These are phyloP conservation scores for Coffea canephora DNA, from an alignment of 257 asterid genomes.

Conservation along the genomic window DNA sequence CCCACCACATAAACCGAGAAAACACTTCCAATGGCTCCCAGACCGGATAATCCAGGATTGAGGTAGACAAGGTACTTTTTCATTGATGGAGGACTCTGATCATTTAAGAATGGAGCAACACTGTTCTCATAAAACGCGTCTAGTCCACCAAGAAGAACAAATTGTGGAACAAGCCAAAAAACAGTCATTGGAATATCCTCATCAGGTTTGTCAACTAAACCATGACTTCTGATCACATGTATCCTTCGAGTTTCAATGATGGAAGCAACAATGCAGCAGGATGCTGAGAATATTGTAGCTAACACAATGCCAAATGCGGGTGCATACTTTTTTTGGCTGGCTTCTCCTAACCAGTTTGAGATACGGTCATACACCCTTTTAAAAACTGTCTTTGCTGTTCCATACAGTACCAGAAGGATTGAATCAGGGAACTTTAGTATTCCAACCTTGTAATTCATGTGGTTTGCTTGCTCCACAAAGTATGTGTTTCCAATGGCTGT, in stretches of 20 bases:
- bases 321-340: background rate
- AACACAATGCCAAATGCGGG: constrained; percentile 43
- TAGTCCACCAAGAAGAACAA: constrained; percentile 40
- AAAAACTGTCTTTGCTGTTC: background rate
- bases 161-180: constrained; percentile 52
- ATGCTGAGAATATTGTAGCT: constrained; percentile 39
- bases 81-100: constrained; percentile 35
- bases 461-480: constrained; percentile 60
- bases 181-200: constrained; percentile 36
- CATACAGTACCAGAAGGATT: constrained; percentile 27
- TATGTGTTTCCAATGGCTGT: constrained; percentile 55
- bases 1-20: constrained; percentile 44
- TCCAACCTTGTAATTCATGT: constrained; percentile 51
- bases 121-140: constrained; percentile 36
- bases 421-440: constrained; percentile 44
- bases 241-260: constrained; percentile 43
- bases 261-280: constrained; percentile 57
- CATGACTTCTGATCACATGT: constrained; percentile 22
- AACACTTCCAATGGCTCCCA: constrained; percentile 44
- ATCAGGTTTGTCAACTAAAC: constrained; percentile 33
- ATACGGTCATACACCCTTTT: background rate
- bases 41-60: constrained; percentile 33
- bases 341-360: background rate
- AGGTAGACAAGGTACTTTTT: constrained; percentile 21
- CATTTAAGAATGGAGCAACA: constrained; percentile 21